Conservation (phyloP, 176 grass and related monocot genomes). For the Rhynchospora pubera region DNA sequence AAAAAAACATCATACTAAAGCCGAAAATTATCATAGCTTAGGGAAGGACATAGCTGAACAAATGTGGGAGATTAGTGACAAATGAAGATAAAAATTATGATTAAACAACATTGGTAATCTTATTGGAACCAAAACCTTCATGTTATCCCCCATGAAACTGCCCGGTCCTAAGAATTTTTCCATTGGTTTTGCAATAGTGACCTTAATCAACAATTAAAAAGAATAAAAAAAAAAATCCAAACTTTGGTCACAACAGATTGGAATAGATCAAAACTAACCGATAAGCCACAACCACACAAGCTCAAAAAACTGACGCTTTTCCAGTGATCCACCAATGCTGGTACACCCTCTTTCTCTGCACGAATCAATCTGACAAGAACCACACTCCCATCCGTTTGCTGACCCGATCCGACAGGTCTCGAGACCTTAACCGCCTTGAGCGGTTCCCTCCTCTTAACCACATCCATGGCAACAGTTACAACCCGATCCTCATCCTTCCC, state of each 20-base stretch:
- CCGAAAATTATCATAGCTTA: background rate
- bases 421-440: slow-evolving; percentile 55
- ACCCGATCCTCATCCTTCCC: slow-evolving; percentile 17
- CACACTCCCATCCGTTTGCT: slow-evolving; percentile 62
- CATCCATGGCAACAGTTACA: slow-evolving; percentile 62
- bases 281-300: slow-evolving; percentile 75
- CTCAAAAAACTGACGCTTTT: slow-evolving; percentile 44
- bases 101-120: background rate
- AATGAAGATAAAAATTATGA: background rate
- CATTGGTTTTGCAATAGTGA: background rate
- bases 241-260: background rate
- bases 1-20: background rate
- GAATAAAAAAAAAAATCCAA: background rate
- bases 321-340: slow-evolving; percentile 79
- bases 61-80: background rate
- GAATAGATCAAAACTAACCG: slow-evolving; percentile 42
- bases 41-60: background rate
- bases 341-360: slow-evolving; percentile 47
- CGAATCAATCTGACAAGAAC: slow-evolving; percentile 67
- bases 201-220: background rate
- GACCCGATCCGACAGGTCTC: slow-evolving; percentile 52
- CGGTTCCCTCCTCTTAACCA: slow-evolving; percentile 60
- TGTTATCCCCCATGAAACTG: background rate
- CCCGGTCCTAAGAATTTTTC: background rate
- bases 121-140: background rate